Base-by-base conservation (phyloP, 805 yeast species). In the Clavispora phyllophila region DNA sequence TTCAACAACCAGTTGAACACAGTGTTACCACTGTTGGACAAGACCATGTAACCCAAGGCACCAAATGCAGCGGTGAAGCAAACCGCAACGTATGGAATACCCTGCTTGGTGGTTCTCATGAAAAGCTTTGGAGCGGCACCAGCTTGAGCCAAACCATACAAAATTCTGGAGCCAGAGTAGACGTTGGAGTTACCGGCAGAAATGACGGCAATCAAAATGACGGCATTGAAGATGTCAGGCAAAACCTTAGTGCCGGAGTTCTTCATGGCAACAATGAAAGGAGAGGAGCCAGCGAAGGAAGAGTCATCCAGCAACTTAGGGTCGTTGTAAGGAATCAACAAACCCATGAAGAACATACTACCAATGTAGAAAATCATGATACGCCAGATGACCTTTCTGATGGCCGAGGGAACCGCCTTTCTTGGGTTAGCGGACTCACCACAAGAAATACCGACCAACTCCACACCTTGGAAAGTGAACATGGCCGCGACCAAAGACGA, bases 141-240 rank as follows among this genome's bases (percentile, higher is more conserved):
- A 40, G 74, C 72, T 50, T 72, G 70, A n/a, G 86, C 81, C 58
- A 84, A 68, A n/a, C 82, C 78, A 56, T 73, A 82, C 39, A 84
- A 59, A 34, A 81, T 70, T 64, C 93, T 70, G 3, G 89, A 82
- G 33, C 87, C 83, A 50, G 81, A 78, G 62, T 84, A 83, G 24
- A 84, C 72, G 57, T 82, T 81, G 12, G 89, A 82, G 66, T 84
- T 84, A 58, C 82, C 91, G 22, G 91, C 89, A n/a, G 90, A 83
- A 38, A 82, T 72, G 44, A 84, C 76, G 14, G 90, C 81, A 18
- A 74, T 51, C 37, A 84, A 58, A 47, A 84, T 78, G 40, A 84
- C 82, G 14, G 84, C 90, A 58, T 84, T 84, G 63, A 84, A 81
- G 41, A 84, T 80, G 56, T 78, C 73, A 36, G 89, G 87, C 46